Evolutionary conservation across 257 asterid genomes (phyloP).

Genomic region (Salvia rosmarinus): DNA sequence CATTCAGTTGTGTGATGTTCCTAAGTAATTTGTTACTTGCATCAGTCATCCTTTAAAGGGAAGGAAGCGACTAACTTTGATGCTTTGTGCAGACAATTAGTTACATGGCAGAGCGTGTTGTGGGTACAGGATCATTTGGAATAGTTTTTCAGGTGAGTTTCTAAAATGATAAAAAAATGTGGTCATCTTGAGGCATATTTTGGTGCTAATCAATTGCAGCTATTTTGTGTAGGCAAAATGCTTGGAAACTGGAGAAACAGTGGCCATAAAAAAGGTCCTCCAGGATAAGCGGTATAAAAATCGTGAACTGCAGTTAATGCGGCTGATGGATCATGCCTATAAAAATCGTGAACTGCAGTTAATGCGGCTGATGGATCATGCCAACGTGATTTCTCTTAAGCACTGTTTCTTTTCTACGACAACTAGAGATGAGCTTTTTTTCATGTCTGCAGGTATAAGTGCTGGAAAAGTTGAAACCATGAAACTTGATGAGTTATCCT

Average conservation of each 20-base stretch:
- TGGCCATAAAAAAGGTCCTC: constrained; percentile 90
- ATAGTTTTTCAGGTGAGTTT: constrained; percentile 82
- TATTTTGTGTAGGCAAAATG: constrained; percentile 75
- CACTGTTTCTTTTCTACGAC: constrained; percentile 96
- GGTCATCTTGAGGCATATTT: neutral
- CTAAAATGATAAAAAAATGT: neutral
- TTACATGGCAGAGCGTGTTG: constrained; percentile 97
- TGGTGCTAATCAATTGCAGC: constrained; percentile 30
- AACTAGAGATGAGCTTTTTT: constrained; percentile 82
- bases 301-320: constrained; percentile 44
- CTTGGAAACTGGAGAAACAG: constrained; percentile 91
- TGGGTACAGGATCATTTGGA: constrained; percentile 95
- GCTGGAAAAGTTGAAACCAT: neutral
- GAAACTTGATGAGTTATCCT: neutral
- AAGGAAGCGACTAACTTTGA: constrained; percentile 34
- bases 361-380: constrained; percentile 92
- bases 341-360: constrained; percentile 93
- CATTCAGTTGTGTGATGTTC: constrained; percentile 20
- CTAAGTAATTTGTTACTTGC: constrained; percentile 9
- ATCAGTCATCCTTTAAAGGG: neutral
- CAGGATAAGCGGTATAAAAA: constrained; percentile 72
- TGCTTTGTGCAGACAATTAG: constrained; percentile 80
- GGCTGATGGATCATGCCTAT: constrained; percentile 88
- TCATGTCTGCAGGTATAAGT: neutral
- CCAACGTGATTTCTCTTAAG: constrained; percentile 77